Conservation (phyloP, 2,329 filamentous ascomycete species). For the Epichloe gansuensis region DNA sequence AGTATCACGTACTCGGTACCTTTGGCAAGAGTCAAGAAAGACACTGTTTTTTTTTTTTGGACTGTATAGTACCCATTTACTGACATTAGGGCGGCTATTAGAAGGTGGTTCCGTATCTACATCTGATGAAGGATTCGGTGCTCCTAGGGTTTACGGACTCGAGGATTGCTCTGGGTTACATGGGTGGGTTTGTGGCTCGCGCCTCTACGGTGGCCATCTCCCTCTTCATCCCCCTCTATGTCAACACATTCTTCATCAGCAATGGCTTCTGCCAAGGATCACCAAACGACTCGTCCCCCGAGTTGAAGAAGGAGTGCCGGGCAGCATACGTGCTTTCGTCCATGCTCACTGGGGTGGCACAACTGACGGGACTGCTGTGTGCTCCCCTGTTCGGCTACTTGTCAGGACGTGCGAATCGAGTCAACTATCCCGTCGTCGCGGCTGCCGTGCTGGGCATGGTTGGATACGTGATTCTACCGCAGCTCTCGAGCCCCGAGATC, state of each 20-base stretch:
- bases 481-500: conserved; percentile 65
- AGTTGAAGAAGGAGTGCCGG: conserved; percentile 75
- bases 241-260: conserved; percentile 79
- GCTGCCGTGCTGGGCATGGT: conserved; percentile 61
- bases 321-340: conserved; percentile 80
- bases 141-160: conserved; percentile 61
- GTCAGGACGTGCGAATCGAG: conserved; percentile 51
- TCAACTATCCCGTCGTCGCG: conserved; percentile 62
- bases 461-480: conserved; percentile 66
- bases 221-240: conserved; percentile 82
- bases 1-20: neutral
- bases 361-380: conserved; percentile 71
- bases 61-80: neutral
- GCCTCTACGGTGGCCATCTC: conserved; percentile 93
- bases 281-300: conserved; percentile 49
- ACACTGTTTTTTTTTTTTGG: too few relatives aligned
- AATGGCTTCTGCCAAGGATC: conserved; percentile 65
- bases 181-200: conserved; percentile 88
- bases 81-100: conserved; percentile 1
- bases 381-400: conserved; percentile 87
- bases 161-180: conserved; percentile 73
- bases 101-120: conserved; percentile 40
- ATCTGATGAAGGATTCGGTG: conserved; percentile 50
- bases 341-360: conserved; percentile 77
- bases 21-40: too few relatives aligned